These are phyloP conservation scores for Truncatella angustata DNA, from an alignment of 2,329 filamentous ascomycete genomes.

Conservation along the genomic window DNA sequence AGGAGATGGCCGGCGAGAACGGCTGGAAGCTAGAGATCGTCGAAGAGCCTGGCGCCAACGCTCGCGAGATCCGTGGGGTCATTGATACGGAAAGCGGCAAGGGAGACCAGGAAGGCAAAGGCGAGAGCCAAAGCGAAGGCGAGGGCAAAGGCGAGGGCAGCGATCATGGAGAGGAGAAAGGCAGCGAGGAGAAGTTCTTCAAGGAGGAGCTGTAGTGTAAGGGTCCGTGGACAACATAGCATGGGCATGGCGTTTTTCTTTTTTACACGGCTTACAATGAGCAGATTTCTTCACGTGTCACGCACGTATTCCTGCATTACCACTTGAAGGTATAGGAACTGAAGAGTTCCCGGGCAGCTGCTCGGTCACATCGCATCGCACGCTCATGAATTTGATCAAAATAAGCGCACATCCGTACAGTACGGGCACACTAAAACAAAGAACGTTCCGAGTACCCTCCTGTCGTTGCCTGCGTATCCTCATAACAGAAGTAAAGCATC, in stretches of 20 bases:
- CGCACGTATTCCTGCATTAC: too few species aligned
- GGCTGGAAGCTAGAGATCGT: constrained; percentile 82
- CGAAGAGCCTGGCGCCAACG: constrained; percentile 58
- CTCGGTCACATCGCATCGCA: too few species aligned
- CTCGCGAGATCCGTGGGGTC: constrained; percentile 67
- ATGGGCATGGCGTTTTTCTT: constrained; percentile 17
- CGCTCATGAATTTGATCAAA: too few species aligned
- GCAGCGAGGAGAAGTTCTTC: constrained; percentile 51
- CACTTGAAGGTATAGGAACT: too few species aligned
- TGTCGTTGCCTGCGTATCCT: too few species aligned
- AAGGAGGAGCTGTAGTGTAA: constrained; percentile 49
- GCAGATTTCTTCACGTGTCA: too few species aligned
- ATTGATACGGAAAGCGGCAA: constrained; percentile 57
- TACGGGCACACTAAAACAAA: too few species aligned
- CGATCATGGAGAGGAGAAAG: constrained; percentile 24
- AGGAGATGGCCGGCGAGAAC: constrained; percentile 66
- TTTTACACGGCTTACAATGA: too few species aligned
- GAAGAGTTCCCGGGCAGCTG: too few species aligned
- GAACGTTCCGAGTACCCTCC: too few species aligned
- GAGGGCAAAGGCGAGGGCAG: constrained; percentile 20
- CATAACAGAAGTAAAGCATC: too few species aligned
- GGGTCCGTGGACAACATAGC: constrained; percentile 14
- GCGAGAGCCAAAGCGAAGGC: constrained; percentile 20
- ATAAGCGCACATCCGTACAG: too few species aligned
- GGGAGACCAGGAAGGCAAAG: constrained; percentile 26